Evolutionary conservation across 2,329 filamentous ascomycete genomes (phyloP).

Genomic region (Pleurostoma richardsiae): DNA sequence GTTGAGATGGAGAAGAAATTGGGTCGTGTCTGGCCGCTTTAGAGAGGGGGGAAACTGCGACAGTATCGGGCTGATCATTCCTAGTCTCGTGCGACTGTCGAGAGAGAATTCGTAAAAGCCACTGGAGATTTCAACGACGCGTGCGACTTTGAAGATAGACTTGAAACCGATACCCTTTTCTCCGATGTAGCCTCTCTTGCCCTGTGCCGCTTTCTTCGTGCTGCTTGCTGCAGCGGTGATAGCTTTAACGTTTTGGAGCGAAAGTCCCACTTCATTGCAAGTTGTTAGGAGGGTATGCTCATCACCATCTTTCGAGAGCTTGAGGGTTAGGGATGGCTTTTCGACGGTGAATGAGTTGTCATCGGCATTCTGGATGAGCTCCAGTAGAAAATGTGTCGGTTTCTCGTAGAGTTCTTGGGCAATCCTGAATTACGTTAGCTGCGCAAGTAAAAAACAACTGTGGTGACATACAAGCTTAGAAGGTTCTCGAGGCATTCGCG

Average conservation of each 20-base stretch:
- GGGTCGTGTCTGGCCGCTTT: background rate
- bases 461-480: too few species aligned
- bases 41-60: background rate
- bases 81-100: slow-evolving; percentile 11
- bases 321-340: background rate
- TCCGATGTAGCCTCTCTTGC: slow-evolving; percentile 21
- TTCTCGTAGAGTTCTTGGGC: slow-evolving; percentile 21
- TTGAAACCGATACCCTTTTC: slow-evolving; percentile 33
- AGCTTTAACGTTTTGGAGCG: slow-evolving; percentile 21
- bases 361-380: slow-evolving; percentile 32
- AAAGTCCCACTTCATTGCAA: slow-evolving; percentile 29
- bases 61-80: background rate
- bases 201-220: slow-evolving; percentile 20
- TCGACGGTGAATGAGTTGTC: slow-evolving; percentile 21
- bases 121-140: slow-evolving; percentile 21
- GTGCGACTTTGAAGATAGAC: slow-evolving; percentile 25
- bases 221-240: slow-evolving; percentile 24
- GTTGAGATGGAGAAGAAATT: background rate
- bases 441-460: too few species aligned
- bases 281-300: slow-evolving; percentile 1
- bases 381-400: slow-evolving; percentile 26
- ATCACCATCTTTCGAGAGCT: background rate
- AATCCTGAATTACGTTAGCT: slow-evolving; percentile 4
- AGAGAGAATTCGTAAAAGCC: slow-evolving; percentile 23
- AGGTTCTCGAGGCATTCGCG: too few species aligned